These are phyloP conservation scores for Plasmodium coatneyi DNA, from an alignment of 169 alveolate species.

Conservation along the genomic window DNA sequence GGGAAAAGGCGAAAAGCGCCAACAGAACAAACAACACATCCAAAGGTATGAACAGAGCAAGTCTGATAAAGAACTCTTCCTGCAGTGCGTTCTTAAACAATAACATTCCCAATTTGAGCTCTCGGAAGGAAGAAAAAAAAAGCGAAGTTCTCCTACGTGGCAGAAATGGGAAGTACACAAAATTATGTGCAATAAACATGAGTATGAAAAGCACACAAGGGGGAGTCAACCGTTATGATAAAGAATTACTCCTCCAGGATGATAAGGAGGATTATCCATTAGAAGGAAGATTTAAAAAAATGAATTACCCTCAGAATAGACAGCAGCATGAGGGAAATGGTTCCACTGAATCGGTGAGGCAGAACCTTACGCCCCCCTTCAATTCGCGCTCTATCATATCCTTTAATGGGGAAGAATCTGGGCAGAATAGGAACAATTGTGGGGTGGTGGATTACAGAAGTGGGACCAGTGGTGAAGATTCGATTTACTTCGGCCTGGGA, in stretches of 20 bases:
- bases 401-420: background rate
- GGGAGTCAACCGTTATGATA: background rate
- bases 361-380: background rate
- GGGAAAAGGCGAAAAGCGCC: background rate
- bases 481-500: background rate
- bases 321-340: background rate
- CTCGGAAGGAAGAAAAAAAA: constrained; percentile 10
- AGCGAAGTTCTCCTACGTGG: background rate
- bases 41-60: constrained; percentile 14
- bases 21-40: background rate
- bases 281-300: background rate
- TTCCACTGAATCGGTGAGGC: background rate
- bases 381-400: constrained; percentile 11
- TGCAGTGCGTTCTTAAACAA: background rate
- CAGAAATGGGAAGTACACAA: constrained; percentile 7
- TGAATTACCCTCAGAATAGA: background rate
- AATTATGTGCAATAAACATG: constrained; percentile 14
- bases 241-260: background rate
- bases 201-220: background rate
- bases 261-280: background rate
- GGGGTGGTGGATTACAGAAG: background rate
- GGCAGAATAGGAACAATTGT: background rate
- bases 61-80: background rate
- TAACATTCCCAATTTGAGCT: background rate
- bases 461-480: background rate